Percentiles rank a stretch among this genome's conserved stretches.
These are phyloP conservation scores for Spathaspora gorwiae DNA, from an alignment of 805 yeast species.

Conservation along the genomic window DNA sequence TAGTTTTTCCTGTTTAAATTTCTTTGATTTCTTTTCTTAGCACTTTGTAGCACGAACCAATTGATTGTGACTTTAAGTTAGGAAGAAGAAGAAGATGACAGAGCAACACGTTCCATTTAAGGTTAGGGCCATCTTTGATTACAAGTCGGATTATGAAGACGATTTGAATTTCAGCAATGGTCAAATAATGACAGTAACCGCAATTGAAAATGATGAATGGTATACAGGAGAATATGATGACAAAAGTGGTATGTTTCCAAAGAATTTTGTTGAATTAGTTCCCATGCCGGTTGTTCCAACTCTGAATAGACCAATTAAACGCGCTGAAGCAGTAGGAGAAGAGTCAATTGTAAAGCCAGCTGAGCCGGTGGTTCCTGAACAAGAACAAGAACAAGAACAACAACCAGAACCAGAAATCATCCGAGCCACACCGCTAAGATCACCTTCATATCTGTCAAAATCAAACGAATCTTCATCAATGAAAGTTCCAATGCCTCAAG, in stretches of 20 bases:
- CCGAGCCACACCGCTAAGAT: neutral
- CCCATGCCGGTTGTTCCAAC: slow-evolving; percentile 9
- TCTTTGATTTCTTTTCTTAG: too few relatives aligned
- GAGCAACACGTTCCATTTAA: slow-evolving; percentile 46
- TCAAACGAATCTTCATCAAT: neutral
- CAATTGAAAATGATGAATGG: slow-evolving; percentile 91
- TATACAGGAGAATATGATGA: slow-evolving; percentile 67
- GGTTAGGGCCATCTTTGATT: slow-evolving; percentile 66
- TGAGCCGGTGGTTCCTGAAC: neutral
- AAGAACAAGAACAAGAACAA: neutral
- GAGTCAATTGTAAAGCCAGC: slow-evolving; percentile 5
- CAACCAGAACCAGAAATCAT: neutral
- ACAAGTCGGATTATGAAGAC: slow-evolving; percentile 63
- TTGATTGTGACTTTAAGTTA: too few relatives aligned
- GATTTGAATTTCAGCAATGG: slow-evolving; percentile 71
- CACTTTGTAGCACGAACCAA: too few relatives aligned
- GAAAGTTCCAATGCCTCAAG: slow-evolving; percentile 13
- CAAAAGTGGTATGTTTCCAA: slow-evolving; percentile 80
- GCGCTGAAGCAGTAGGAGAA: neutral
- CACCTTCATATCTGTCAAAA: neutral
- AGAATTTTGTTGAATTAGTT: slow-evolving; percentile 62
- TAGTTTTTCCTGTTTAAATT: too few relatives aligned
- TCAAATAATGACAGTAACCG: slow-evolving; percentile 68
- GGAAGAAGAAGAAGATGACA: neutral
- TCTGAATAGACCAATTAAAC: slow-evolving; percentile 5